Evolutionary conservation across 2,329 filamentous ascomycete genomes (phyloP).

Genomic region (Bipolaris oryzae): DNA sequence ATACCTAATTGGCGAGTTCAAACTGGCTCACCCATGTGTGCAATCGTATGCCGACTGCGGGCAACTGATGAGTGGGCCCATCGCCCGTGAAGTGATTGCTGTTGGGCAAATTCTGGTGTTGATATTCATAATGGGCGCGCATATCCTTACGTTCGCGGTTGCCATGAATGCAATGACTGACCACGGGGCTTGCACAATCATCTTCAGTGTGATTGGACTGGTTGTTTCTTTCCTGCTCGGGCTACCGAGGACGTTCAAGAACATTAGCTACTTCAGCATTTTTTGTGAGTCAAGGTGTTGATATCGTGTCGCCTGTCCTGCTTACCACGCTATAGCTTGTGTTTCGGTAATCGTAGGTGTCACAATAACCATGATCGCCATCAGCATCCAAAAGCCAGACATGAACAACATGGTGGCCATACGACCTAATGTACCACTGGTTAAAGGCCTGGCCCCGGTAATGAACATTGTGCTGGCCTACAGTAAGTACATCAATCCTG

Average conservation of each 20-base stretch:
- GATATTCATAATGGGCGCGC: conserved; percentile 73
- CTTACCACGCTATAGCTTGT: conserved; percentile 56
- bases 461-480: conserved; percentile 75
- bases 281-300: conserved; percentile 52
- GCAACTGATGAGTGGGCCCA: conserved; percentile 63
- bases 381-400: conserved; percentile 60
- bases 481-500: conserved; percentile 45
- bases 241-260: conserved; percentile 66
- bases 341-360: conserved; percentile 68
- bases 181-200: conserved; percentile 67
- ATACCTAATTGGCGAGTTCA: conserved; percentile 66
- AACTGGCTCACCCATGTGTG: conserved; percentile 62
- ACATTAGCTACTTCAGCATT: conserved; percentile 67
- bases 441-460: conserved; percentile 37
- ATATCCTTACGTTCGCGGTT: conserved; percentile 72
- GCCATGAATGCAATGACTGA: conserved; percentile 69
- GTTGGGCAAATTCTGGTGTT: conserved; percentile 67
- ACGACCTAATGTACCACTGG: conserved; percentile 25
- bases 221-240: conserved; percentile 64
- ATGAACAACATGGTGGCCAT: conserved; percentile 36
- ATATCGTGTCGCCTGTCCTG: conserved; percentile 13
- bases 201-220: conserved; percentile 66
- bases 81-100: conserved; percentile 68
- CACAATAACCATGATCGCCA: conserved; percentile 69
- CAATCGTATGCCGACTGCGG: conserved; percentile 73